phyloP scores from a whole-genome alignment of 352 stramenopile species.

The Globisporangium abappressorium region DNA sequence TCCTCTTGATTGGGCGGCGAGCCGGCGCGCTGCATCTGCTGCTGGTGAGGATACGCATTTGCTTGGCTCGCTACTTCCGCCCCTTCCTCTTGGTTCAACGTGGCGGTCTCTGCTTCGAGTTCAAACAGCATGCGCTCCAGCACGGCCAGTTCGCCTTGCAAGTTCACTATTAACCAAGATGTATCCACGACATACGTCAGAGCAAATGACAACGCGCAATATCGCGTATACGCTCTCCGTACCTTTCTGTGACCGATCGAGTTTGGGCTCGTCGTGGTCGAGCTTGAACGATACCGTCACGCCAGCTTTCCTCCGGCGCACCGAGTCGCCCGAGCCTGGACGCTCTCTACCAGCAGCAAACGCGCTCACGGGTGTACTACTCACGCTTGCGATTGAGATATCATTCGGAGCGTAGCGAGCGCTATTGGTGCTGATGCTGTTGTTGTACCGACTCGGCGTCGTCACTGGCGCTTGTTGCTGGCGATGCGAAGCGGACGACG shows the following conservation, averaged over 20 bases:
- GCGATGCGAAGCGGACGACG: slow-evolving; percentile 1
- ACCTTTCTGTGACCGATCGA: slow-evolving; percentile 12
- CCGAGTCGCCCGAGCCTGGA: slow-evolving; percentile 11
- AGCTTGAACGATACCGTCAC: slow-evolving; percentile 33
- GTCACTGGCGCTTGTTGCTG: slow-evolving; percentile 10
- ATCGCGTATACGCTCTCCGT: neutral
- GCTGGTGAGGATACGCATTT: neutral
- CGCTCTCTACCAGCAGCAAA: neutral
- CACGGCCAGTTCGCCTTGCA: slow-evolving; percentile 37
- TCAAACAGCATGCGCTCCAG: slow-evolving; percentile 41
- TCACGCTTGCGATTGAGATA: neutral
- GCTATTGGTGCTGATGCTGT: neutral
- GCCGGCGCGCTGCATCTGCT: slow-evolving; percentile 3
- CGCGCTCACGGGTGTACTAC: neutral
- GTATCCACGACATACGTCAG: neutral
- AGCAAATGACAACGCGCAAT: neutral
- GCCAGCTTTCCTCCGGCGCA: slow-evolving; percentile 18
- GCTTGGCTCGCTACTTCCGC: neutral
- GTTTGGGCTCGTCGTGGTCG: slow-evolving; percentile 19
- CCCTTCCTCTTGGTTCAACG: slow-evolving; percentile 7
- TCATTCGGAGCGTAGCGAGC: slow-evolving; percentile 14
- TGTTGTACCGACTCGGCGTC: slow-evolving; percentile 2
- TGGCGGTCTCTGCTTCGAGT: slow-evolving; percentile 35
- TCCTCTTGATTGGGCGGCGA: neutral
- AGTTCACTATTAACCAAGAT: slow-evolving; percentile 6